These are phyloP conservation scores for Datura wrightii DNA, from an alignment of 257 asterid species.

Conservation along the genomic window DNA sequence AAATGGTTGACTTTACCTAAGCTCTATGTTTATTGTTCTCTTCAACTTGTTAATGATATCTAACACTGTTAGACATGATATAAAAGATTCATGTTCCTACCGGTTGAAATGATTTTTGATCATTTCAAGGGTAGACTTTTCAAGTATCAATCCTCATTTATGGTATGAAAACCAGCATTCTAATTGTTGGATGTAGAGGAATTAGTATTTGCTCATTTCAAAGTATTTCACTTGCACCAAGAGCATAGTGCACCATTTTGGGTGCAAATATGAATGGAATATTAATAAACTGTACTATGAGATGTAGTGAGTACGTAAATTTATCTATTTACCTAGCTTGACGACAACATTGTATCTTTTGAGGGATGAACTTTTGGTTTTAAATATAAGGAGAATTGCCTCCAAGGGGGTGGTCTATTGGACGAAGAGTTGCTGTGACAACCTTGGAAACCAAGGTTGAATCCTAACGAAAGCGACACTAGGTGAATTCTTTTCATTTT, in stretches of 20 bases:
- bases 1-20: conserved; percentile 4
- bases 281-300: not conserved
- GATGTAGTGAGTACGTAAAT: not conserved
- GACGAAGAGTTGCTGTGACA: conserved; percentile 1
- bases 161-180: conserved; percentile 10
- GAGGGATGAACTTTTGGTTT: not conserved
- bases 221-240: not conserved
- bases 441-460: not conserved
- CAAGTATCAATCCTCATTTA: not conserved
- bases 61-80: not conserved
- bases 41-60: not conserved
- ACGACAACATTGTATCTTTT: not conserved
- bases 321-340: not conserved
- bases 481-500: not conserved
- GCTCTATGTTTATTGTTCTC: not conserved
- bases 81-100: not conserved
- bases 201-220: not conserved
- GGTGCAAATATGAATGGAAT: not conserved
- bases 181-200: not conserved
- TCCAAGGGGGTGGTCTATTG: not conserved
- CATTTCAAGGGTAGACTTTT: not conserved
- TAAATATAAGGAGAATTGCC: not conserved
- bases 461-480: not conserved
- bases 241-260: conserved; percentile 17
- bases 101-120: not conserved